Conservation (phyloP, 2,329 filamentous ascomycete species). For the Penicillium sp. region DNA sequence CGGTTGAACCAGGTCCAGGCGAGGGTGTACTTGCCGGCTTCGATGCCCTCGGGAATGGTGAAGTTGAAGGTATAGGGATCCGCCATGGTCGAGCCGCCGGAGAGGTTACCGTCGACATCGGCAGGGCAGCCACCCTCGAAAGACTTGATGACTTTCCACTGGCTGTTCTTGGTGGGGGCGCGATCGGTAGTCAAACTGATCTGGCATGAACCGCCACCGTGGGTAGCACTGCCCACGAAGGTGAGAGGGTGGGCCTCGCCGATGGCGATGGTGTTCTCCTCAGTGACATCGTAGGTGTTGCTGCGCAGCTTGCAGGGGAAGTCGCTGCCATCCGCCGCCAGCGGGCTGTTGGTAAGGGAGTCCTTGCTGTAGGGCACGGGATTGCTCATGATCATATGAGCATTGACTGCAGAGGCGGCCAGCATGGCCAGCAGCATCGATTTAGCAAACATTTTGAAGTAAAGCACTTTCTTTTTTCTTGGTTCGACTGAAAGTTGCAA, state of each 20-base stretch:
- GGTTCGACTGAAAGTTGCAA: constrained; percentile 20
- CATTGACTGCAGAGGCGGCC: constrained; percentile 54
- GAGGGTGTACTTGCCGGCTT: constrained; percentile 70
- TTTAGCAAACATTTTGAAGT: constrained; percentile 30
- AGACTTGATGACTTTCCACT: constrained; percentile 86
- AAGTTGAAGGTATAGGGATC: constrained; percentile 61
- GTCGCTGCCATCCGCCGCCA: constrained; percentile 56
- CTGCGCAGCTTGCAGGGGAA: constrained; percentile 76
- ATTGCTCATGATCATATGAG: constrained; percentile 68
- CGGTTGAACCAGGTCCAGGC: constrained; percentile 96
- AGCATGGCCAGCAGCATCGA: constrained; percentile 43
- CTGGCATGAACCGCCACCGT: constrained; percentile 92
- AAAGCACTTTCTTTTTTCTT: constrained; percentile 8
- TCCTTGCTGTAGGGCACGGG: constrained; percentile 59
- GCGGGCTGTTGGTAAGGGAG: constrained; percentile 58
- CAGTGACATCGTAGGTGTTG: constrained; percentile 37
- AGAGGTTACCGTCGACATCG: constrained; percentile 55
- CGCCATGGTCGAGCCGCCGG: constrained; percentile 40
- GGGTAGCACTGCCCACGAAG: constrained; percentile 68
- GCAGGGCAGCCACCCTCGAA: constrained; percentile 81
- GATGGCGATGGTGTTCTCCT: constrained; percentile 57
- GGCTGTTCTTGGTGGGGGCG: constrained; percentile 58
- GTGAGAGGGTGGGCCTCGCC: constrained; percentile 58
- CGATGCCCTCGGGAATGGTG: constrained; percentile 65
- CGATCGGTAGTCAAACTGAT: constrained; percentile 76